These are phyloP conservation scores for Arctostaphylos glauca DNA, from an alignment of 148 eudicot species.

Conservation along the genomic window DNA sequence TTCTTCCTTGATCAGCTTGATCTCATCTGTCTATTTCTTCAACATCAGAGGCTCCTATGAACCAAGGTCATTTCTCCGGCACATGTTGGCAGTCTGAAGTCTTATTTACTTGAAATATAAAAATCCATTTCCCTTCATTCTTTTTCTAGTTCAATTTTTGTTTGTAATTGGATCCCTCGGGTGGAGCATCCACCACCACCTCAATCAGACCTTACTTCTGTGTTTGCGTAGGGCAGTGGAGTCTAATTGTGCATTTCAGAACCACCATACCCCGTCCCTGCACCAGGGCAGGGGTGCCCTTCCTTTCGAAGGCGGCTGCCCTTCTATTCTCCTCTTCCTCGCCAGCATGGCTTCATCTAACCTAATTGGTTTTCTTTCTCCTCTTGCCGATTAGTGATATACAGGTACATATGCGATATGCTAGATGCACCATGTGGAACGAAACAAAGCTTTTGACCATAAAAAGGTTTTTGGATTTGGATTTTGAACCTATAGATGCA, in stretches of 20 bases:
- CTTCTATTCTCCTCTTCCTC: slow-evolving; percentile 83
- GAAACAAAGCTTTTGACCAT: slow-evolving; percentile 31
- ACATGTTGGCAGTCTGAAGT: no score
- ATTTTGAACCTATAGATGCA: no score
- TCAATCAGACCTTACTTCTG: neutral
- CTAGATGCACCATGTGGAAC: slow-evolving; percentile 25
- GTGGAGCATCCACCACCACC: slow-evolving; percentile 8
- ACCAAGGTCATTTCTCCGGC: no score
- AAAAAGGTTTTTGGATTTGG: slow-evolving; percentile 8
- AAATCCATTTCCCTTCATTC: no score
- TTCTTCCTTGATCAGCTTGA: no score
- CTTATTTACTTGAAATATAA: no score
- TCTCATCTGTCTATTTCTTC: no score
- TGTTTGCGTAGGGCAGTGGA: slow-evolving; percentile 2
- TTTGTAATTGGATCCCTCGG: slow-evolving; percentile 12
- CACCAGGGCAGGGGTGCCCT: slow-evolving; percentile 94
- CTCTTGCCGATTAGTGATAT: neutral
- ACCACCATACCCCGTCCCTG: slow-evolving; percentile 54
- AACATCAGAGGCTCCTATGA: no score
- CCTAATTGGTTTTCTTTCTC: neutral
- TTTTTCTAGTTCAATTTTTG: neutral
- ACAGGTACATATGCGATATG: neutral
- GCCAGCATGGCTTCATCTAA: slow-evolving; percentile 42
- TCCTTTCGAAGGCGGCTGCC: slow-evolving; percentile 83
- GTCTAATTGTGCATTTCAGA: neutral